Evolutionary conservation across 352 stramenopile genomes (phyloP), one percentile per base, ranked within the genome.

Genomic region (Proteromonas lacertae): DNA sequence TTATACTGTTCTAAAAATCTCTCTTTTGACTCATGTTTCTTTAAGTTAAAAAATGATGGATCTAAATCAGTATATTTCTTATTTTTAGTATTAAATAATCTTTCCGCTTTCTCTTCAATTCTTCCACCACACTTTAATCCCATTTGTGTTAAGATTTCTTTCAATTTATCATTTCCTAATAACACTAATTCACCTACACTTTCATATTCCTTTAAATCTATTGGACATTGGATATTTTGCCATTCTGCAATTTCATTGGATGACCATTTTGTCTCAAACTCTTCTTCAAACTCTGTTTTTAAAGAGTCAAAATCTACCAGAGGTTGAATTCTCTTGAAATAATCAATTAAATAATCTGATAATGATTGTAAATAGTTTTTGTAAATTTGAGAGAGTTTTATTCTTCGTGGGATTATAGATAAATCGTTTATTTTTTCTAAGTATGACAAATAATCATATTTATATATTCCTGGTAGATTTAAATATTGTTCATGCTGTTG

Each of bases 71-170:
- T n/a, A n/a, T n/a, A n/a, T n/a, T n/a, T n/a, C 43, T 82, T 82
- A 32, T 81, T 72, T 39, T 81, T 84, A 24, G 83, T 66, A 32
- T 70, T 65, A 26, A 90, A 74, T 24, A 96, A 52, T 16, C 83
- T 56, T 33, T 57, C 48, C 0, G 83, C 79, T 32, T 81, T 61
- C 51, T 93, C 62, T 13, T 54, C 46, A 29, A 84, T 45, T 6
- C 66, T 89, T 4, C 83, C 83, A 17, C 83, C 81, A 62, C 77
- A 94, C 53, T 96, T 96, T 19, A 96, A 59, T 9, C 69, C 65
- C 21, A 89, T 63, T 25, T 57, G 56, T 48, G 65, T 56, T 4
- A 93, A 57, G 41, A 88, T 70, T 12, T 59, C 49, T 54, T 94
- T 94, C 10, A 94, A 51, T 8, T 42, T 45, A 35, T 91, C 75